A percentile compares a stretch with the other conserved stretches of the same genome.
These are phyloP conservation scores for Tylopilus cervinicoccineus DNA, from an alignment of 768 basidiomycete species.

Conservation along the genomic window DNA sequence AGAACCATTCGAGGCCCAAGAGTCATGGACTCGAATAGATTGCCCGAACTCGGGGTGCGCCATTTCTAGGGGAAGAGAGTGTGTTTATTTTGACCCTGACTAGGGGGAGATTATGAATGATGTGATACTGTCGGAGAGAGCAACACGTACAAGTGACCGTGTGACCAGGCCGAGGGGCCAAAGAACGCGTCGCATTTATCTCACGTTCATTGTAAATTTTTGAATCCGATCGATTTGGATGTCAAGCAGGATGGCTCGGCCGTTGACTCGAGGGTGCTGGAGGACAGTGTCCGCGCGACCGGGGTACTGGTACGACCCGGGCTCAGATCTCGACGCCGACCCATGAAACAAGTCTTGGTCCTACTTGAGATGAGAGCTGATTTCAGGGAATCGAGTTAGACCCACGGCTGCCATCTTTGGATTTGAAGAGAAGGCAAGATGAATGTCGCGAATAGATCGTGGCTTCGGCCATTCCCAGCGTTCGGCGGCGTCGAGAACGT, in stretches of 20 bases:
- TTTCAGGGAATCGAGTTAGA: not conserved
- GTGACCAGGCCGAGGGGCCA: not conserved
- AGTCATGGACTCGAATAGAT: too few relatives aligned
- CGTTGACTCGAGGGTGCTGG: not conserved
- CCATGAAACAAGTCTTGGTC: too few relatives aligned
- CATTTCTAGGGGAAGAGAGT: not conserved
- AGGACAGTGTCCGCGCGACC: too few relatives aligned
- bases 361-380: slow-evolving; percentile 14
- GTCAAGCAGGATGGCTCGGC: not conserved
- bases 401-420: slow-evolving; percentile 16
- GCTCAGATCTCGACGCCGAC: too few relatives aligned
- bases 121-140: slow-evolving; percentile 1
- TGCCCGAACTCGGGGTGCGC: not conserved
- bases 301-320: too few relatives aligned
- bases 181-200: not conserved
- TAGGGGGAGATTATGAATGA: slow-evolving; percentile 5
- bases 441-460: not conserved
- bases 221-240: too few relatives aligned
- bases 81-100: not conserved
- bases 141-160: slow-evolving; percentile 1
- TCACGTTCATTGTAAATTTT: not conserved
- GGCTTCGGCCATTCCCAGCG: slow-evolving; percentile 7
- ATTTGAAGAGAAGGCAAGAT: slow-evolving; percentile 4
- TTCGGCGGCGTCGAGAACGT: slow-evolving; percentile 4
- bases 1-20: too few relatives aligned